These are phyloP conservation scores for Cryphonectria carpinicola DNA, from an alignment of 2,329 filamentous ascomycete genomes.

Conservation along the genomic window DNA sequence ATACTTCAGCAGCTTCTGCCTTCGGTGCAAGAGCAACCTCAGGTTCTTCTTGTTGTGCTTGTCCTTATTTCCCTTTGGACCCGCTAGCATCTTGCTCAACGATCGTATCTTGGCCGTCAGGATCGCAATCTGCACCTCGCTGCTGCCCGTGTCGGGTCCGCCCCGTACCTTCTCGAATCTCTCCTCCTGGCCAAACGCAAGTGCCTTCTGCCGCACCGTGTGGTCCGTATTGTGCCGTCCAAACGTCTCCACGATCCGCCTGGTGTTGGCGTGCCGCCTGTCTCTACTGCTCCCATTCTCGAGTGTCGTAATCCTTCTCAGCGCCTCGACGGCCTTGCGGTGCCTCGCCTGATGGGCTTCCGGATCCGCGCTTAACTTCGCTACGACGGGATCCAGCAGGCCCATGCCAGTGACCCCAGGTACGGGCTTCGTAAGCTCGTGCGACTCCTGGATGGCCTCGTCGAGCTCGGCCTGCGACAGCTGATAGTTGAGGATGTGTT, in stretches of 20 bases:
- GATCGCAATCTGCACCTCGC: constrained; percentile 97
- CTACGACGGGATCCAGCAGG: constrained; percentile 2
- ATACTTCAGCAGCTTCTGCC: constrained; percentile 88
- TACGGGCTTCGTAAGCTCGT: constrained; percentile 66
- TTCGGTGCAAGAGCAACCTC: constrained; percentile 79
- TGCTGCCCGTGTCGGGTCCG: constrained; percentile 92
- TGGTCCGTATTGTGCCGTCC: constrained; percentile 88
- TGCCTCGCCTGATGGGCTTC: constrained; percentile 60
- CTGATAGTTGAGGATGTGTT: constrained; percentile 73
- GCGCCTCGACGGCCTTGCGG: constrained; percentile 71
- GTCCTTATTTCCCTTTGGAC: constrained; percentile 74
- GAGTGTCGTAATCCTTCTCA: constrained; percentile 78
- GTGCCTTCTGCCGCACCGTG: constrained; percentile 65
- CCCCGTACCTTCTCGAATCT: constrained; percentile 58
- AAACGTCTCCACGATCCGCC: constrained; percentile 83
- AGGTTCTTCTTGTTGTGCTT: constrained; percentile 94
- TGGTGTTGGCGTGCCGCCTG: constrained; percentile 78
- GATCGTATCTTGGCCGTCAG: constrained; percentile 91
- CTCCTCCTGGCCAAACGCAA: constrained; percentile 47
- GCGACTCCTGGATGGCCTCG: constrained; percentile 67
- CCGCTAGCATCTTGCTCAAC: constrained; percentile 72
- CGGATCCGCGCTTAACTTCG: constrained; percentile 36
- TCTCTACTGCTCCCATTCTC: constrained; percentile 79
- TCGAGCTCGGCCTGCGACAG: constrained; percentile 70
- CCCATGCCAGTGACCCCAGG: background rate